Base-by-base conservation (phyloP, 345 rosid genomes). In the Noccaea bulbosa region DNA sequence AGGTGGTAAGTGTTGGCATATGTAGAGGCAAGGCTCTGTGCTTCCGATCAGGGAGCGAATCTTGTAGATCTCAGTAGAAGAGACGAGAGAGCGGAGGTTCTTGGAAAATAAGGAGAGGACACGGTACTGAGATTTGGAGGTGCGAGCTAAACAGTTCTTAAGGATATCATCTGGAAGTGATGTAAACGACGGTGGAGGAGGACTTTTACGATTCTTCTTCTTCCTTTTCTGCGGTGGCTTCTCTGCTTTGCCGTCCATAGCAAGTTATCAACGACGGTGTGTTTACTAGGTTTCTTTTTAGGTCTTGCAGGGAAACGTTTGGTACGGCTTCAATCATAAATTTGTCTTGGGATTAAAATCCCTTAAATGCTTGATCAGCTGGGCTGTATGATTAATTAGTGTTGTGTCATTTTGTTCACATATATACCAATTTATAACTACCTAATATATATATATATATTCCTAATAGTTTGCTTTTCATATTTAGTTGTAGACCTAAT, bases 31-130 rank as follows among this genome's bases (percentile, higher is more conserved):
- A 67, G 77, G 78, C 51, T 87, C 53, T 20, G 7, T 35, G 44
- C 1, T 35, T 65, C 45, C 16, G 78, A 73, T 60, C 90, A 83
- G 3, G 79, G 48, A 15, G 1, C 69, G 61, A 14, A 1, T 1
- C 8, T 81, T 12, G 81, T 78, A 86, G 67, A 84, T 69, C 62
- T 72, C 71, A 3, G 88, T 69, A 12, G 88, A 86, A 12, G 80
- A 78, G 71, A 90, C 37, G 61, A 83, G 73, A 27, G 86, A 69
- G 15, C 51, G 81, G 59, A 89, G 67, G 41, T 82, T 32, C 45
- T 75, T 85, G 32, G 91, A 87, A 77, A 89, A 88, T 0, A 73
- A 62, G 24, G 81, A 78, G 61, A 89, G 96, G 8, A 20, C 14
- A 45, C 10, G 22, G 49, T 45, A 45, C 1, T 45, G 1, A 45